Base-by-base conservation (phyloP, 1,139 yeast species). In the Pneumocystis murina region DNA sequence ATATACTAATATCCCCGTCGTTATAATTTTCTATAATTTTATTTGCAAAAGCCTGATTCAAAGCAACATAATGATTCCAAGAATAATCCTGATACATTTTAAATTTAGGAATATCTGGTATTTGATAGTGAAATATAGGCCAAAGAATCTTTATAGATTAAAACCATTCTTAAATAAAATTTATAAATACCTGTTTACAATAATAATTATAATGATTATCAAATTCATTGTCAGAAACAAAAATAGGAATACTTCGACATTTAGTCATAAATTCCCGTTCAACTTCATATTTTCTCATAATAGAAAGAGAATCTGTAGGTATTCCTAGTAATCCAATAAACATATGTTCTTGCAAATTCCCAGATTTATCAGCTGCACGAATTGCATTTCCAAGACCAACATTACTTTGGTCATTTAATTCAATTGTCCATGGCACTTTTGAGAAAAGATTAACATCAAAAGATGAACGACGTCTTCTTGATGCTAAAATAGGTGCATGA, bases 71-170 rank as follows among this genome's bases (percentile, higher is more conserved):
- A 71, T 86, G 85, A 57, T 84, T 84, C 96, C 97, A 92, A 0
- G 96, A 87, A 72, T 90, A 95, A 68, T 89, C 97, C 73, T 91
- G 96, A 74, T 91, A 92, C 0, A 96, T 96, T 73, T 90, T 90
- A 1, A 95, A 85, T 70, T 87, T 88, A 62, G 97, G 95, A 70
- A 90, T 85, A 73, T 92, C 97, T 0, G 98, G 98, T 59, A 91
- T 89, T 73, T 92, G 96, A 72, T 92, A 94, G 72, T 92, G 98
- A 68, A 94, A 79, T 1, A 97, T 88, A 36, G 98, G 98, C 97
- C 98, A 92, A 68, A 92, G 77, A 60, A 92, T 87, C 71, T 90
- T 33, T 54, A 61, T 58, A 58, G n/a, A 16, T 57, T 48, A 35
- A 43, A 59, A 39, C 12, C 3, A 30, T n/a, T 28, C 20, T 8